phyloP scores from a whole-genome alignment of 2,329 filamentous ascomycete species.

The Incumbomyces lentus region DNA sequence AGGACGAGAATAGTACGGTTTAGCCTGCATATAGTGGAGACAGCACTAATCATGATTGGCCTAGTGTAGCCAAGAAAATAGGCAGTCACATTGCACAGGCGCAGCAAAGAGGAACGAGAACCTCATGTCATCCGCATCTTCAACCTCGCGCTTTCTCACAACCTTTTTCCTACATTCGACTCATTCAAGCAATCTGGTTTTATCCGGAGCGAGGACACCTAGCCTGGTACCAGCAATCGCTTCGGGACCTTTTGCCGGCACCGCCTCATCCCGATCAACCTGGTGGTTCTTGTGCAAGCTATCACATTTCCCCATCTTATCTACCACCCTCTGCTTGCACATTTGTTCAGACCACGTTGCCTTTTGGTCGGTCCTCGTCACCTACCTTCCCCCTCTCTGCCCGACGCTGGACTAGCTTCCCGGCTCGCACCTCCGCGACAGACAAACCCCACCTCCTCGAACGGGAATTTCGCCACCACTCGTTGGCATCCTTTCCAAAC shows the following conservation, averaged over 20 bases:
- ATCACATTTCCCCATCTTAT: constrained; percentile 3
- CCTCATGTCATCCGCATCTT: constrained; percentile 4
- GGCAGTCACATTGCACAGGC: constrained; percentile 3
- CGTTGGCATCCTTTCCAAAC: not conserved
- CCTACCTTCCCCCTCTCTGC: not conserved
- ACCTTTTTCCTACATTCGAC: not conserved
- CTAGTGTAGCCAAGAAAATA: constrained; percentile 1
- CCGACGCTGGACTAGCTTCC: not conserved
- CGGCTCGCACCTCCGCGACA: not conserved
- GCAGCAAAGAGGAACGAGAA: constrained; percentile 2
- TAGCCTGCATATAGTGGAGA: not conserved
- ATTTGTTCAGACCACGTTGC: constrained; percentile 9
- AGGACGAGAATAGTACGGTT: not conserved
- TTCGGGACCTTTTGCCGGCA: constrained; percentile 6
- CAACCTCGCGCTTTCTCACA: constrained; percentile 1
- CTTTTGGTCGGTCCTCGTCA: not conserved
- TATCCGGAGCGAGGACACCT: constrained; percentile 1
- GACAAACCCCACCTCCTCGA: not conserved
- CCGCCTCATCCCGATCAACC: constrained; percentile 2
- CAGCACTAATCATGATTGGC: not conserved
- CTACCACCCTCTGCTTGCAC: constrained; percentile 2
- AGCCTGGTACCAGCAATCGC: not conserved
- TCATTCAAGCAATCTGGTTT: constrained; percentile 5
- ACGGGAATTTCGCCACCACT: constrained; percentile 2
- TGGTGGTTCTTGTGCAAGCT: not conserved